Evolutionary conservation across 768 basidiomycete species (phyloP).

Genomic region (Coprinopsis strossmayeri): DNA sequence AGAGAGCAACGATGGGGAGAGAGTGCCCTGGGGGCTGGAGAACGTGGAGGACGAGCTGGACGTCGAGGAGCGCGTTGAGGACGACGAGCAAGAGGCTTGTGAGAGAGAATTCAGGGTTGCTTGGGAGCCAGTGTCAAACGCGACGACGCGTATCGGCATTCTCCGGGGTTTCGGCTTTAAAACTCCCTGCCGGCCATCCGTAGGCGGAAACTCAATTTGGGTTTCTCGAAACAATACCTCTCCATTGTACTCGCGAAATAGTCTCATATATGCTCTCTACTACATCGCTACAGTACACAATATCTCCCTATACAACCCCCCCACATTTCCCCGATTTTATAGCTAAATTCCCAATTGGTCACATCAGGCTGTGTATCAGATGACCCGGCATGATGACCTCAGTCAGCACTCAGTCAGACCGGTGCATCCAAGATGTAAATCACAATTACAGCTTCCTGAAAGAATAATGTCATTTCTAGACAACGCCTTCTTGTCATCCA

Average conservation of each 20-base stretch:
- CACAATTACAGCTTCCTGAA: constrained; percentile 12
- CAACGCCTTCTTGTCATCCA: not conserved
- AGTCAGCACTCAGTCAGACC: constrained; percentile 15
- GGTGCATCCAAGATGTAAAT: constrained; percentile 14
- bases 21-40: constrained; percentile 23
- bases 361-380: constrained; percentile 21
- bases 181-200: constrained; percentile 24
- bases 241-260: constrained; percentile 5
- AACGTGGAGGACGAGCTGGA: constrained; percentile 28
- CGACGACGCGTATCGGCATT: constrained; percentile 50
- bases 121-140: constrained; percentile 35
- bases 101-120: constrained; percentile 23
- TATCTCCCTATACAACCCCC: constrained; percentile 6
- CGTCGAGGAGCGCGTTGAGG: constrained; percentile 25
- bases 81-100: constrained; percentile 20
- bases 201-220: not conserved
- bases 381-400: constrained; percentile 27
- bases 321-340: constrained; percentile 6
- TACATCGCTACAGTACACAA: constrained; percentile 3
- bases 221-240: constrained; percentile 5
- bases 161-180: constrained; percentile 37
- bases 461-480: constrained; percentile 6
- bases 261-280: constrained; percentile 9
- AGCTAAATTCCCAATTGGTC: not conserved
- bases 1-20: constrained; percentile 16